Conservation (phyloP, 164 flowering plant genomes). For the Nymphaea colorata region DNA sequence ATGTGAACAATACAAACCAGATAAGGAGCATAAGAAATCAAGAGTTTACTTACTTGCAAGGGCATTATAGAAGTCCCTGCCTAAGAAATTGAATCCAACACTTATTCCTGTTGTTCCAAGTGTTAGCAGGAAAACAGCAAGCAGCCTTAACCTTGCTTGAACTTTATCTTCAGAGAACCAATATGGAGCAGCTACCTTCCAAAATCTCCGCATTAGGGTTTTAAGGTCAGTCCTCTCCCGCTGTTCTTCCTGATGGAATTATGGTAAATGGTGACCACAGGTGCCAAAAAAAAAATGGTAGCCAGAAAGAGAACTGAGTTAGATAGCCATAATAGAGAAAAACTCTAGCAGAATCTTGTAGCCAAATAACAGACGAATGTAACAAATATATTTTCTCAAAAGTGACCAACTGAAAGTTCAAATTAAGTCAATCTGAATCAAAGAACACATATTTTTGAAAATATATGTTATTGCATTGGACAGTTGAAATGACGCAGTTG, state of each 20-base stretch:
- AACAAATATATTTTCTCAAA: too few species aligned
- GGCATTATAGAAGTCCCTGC: conserved; percentile 92
- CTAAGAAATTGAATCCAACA: conserved; percentile 91
- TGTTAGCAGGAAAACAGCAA: conserved; percentile 80
- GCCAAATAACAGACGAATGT: too few species aligned
- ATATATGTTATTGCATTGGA: too few species aligned
- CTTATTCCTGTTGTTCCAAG: conserved; percentile 94
- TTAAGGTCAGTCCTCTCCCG: conserved; percentile 29
- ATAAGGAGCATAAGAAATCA: too few species aligned
- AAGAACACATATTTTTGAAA: too few species aligned
- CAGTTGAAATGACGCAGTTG: too few species aligned
- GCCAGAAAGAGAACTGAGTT: background rate
- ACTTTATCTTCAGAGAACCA: conserved; percentile 84
- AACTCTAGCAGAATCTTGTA: background rate
- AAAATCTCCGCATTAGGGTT: conserved; percentile 58
- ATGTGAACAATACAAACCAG: background rate
- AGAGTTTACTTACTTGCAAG: conserved; percentile 53
- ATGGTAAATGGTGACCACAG: background rate
- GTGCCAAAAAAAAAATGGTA: too few species aligned
- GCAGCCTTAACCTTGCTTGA: conserved; percentile 63
- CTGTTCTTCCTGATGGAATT: conserved; percentile 9
- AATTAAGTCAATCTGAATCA: background rate
- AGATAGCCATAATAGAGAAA: background rate
- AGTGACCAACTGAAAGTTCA: too few species aligned
- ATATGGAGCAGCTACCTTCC: conserved; percentile 93